These are phyloP conservation scores for Ophiostoma piceae DNA, from an alignment of 2,329 filamentous ascomycete species.

Conservation along the genomic window DNA sequence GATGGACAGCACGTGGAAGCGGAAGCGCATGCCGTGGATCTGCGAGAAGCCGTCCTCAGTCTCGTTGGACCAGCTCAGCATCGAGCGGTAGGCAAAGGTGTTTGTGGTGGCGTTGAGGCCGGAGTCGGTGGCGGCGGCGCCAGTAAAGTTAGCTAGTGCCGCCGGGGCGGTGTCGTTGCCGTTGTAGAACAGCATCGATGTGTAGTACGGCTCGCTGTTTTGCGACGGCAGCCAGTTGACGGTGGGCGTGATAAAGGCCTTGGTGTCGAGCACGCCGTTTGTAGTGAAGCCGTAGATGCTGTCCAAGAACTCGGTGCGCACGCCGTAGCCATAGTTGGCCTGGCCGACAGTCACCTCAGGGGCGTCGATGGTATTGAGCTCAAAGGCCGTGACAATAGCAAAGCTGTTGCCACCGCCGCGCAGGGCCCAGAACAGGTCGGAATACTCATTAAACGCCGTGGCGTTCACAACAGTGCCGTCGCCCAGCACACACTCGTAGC, in stretches of 20 bases:
- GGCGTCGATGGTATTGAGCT: not conserved
- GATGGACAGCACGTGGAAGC: too few species aligned
- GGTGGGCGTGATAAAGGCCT: not conserved
- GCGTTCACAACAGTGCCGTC: not conserved
- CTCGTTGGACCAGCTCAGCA: not conserved
- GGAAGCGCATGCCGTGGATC: too few species aligned
- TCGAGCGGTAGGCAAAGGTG: not conserved
- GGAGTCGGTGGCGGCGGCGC: not conserved
- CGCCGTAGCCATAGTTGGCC: not conserved
- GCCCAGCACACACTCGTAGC: not conserved
- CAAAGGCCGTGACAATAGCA: not conserved
- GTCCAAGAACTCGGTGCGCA: not conserved
- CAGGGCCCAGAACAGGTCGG: not conserved
- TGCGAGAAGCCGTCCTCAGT: not conserved
- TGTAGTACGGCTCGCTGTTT: not conserved
- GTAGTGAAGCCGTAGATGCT: not conserved
- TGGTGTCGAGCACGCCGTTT: not conserved
- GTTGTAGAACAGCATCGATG: not conserved
- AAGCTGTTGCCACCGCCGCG: not conserved
- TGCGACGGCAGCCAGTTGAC: not conserved
- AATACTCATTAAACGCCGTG: not conserved
- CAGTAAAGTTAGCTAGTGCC: not conserved
- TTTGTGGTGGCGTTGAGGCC: not conserved
- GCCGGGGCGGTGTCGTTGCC: not conserved
- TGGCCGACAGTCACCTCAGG: not conserved